Evolutionary conservation across 2,329 filamentous ascomycete species (phyloP).

Genomic region (Aspergillus melleus): DNA sequence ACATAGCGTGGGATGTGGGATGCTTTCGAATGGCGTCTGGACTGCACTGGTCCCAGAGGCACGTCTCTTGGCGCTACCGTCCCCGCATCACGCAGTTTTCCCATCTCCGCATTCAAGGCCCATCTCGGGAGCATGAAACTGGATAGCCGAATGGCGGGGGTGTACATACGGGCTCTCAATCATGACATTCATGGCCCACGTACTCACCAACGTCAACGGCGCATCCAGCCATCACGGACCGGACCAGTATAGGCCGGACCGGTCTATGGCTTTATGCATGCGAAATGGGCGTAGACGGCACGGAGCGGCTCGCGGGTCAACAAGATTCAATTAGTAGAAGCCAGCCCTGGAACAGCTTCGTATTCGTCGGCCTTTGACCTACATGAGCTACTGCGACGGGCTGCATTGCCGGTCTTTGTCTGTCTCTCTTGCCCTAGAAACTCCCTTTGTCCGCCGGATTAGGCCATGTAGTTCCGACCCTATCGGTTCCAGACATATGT

Average conservation of each 20-base stretch:
- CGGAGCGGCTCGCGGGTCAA: neutral
- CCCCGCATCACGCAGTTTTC: slow-evolving; percentile 5
- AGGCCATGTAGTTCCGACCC: neutral
- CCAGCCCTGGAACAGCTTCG: neutral
- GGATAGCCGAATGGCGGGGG: slow-evolving; percentile 4
- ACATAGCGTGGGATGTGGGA: neutral
- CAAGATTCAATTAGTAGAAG: neutral
- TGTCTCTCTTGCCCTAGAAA: neutral
- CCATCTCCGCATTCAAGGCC: slow-evolving; percentile 5
- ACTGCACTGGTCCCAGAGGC: neutral
- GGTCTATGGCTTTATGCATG: slow-evolving; percentile 9
- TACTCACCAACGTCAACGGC: neutral
- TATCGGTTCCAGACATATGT: neutral
- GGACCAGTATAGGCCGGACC: slow-evolving; percentile 1
- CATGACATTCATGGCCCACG: neutral
- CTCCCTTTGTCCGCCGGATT: neutral
- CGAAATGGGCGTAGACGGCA: neutral
- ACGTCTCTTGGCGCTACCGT: slow-evolving; percentile 1
- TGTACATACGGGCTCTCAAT: neutral
- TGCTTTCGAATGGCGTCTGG: neutral
- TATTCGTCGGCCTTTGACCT: neutral
- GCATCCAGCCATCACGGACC: neutral
- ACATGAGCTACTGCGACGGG: neutral
- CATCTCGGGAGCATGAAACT: neutral
- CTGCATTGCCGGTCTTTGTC: neutral